phyloP scores from a whole-genome alignment of 257 asterid genomes.

The Plantago major region DNA sequence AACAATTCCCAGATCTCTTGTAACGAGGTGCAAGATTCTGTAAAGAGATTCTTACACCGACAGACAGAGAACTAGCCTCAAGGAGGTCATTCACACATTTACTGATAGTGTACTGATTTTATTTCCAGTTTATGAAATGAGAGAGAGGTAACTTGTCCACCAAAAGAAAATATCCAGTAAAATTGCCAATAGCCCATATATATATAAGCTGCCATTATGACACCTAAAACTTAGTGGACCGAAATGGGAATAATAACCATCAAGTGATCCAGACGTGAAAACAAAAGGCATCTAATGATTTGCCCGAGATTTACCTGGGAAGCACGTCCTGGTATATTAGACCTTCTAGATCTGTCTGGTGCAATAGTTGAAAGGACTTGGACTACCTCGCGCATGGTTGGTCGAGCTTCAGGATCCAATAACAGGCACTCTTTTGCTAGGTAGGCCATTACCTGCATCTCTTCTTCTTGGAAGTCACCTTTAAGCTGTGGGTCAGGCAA shows the following conservation, averaged over 20 bases:
- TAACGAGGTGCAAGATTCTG: too few relatives aligned
- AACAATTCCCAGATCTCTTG: too few relatives aligned
- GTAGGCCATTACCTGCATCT: slow-evolving; percentile 93
- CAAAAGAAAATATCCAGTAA: too few relatives aligned
- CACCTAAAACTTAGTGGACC: neutral
- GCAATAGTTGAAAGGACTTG: slow-evolving; percentile 83
- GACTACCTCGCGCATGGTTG: slow-evolving; percentile 90
- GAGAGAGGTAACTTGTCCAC: neutral
- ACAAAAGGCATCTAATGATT: neutral
- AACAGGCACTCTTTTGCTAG: slow-evolving; percentile 90
- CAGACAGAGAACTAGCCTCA: too few relatives aligned
- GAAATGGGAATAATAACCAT: neutral
- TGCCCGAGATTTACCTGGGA: slow-evolving; percentile 32
- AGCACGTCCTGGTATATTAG: slow-evolving; percentile 38
- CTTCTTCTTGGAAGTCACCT: slow-evolving; percentile 70
- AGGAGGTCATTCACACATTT: too few relatives aligned
- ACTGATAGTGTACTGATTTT: too few relatives aligned
- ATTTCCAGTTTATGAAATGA: neutral
- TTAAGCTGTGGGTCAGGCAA: slow-evolving; percentile 72
- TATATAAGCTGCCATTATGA: neutral
- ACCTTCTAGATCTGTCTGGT: slow-evolving; percentile 70
- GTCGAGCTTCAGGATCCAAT: slow-evolving; percentile 91
- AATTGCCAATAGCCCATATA: too few relatives aligned
- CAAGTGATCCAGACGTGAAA: neutral
- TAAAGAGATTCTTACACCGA: too few relatives aligned